Evolutionary conservation across 2,329 filamentous ascomycete genomes (phyloP), one percentile per base, ranked within the genome.

Genomic region (Paecilomyces niveus): DNA sequence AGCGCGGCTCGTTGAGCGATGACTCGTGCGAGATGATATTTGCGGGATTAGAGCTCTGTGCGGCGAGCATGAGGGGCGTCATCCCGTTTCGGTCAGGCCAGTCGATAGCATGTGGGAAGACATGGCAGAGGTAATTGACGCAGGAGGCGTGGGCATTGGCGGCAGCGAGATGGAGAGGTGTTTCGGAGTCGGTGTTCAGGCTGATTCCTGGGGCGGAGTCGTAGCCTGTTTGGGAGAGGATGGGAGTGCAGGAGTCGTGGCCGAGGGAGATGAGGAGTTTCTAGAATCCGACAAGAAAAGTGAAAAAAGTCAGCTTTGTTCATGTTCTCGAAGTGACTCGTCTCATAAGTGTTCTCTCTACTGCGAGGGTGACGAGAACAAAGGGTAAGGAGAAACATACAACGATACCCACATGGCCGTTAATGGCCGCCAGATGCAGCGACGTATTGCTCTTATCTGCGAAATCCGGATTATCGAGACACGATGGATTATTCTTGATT

Each of bases 401-500:
- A 70, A 85, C 87, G 65, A 94, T 87, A 53, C 85, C 77, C 7
- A 85, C 78, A 69, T 88, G 83, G 56, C 90, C 91, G 58, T 91
- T 80, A 7, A 84, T 84, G 10, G 89, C 89, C 51, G 91, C 89
- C 2, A 96, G 82, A 72, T 96, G 91, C 45, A 96, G 82, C 63
- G 86, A 91, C 2, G 90, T 93, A 76, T 95, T 94, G 72, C 88
- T 89, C 64, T 90, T 86, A 61, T 86, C 81, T 3, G 85, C 83
- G 65, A 84, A 83, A 73, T 96, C 90, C 2, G 91, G 90, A 69
- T 96, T 96, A 68, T 88, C 87, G 29, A 96, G 80, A 62, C 88
- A 83, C 18, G 77, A 70, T 0, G 88, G 89, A 68, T 93, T 86
- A 59, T 86, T 86, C 63, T 81, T 83, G 64, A 95, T 80, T 70